These are phyloP conservation scores for Vicia faba DNA, from an alignment of 306 rosid genomes.

Conservation along the genomic window DNA sequence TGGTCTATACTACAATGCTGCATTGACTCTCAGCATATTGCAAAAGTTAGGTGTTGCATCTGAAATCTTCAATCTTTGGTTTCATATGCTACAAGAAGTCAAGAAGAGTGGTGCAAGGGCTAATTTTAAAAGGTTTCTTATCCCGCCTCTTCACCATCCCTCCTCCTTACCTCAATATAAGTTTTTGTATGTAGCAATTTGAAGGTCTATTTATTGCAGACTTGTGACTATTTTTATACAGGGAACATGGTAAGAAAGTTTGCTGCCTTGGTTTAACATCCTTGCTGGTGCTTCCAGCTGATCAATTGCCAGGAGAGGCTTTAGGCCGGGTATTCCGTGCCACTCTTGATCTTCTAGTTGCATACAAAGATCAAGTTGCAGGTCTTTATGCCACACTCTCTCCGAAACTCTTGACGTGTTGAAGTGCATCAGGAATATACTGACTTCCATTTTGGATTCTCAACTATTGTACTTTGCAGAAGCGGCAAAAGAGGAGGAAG, in stretches of 20 bases:
- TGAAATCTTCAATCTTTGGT: conserved; percentile 88
- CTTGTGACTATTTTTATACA: conserved; percentile 42
- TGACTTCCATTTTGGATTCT: conserved; percentile 10
- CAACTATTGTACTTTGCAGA: conserved; percentile 50
- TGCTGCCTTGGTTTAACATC: conserved; percentile 97
- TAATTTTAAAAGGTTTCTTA: conserved; percentile 69
- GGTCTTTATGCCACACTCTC: conserved; percentile 47
- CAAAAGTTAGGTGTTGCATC: conserved; percentile 79
- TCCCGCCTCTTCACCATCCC: background rate
- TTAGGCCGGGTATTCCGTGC: conserved; percentile 88
- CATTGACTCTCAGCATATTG: conserved; percentile 70
- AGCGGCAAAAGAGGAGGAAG: conserved; percentile 83
- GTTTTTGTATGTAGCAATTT: conserved; percentile 12
- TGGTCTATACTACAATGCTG: conserved; percentile 84
- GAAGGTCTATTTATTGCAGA: conserved; percentile 25
- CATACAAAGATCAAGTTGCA: conserved; percentile 96
- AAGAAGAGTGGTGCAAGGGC: conserved; percentile 73
- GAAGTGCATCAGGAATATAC: conserved; percentile 5
- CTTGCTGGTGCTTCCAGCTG: conserved; percentile 69
- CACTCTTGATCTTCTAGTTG: conserved; percentile 83
- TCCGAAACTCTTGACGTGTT: conserved; percentile 6
- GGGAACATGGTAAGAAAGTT: conserved; percentile 91
- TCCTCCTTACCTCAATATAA: background rate
- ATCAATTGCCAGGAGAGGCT: conserved; percentile 77
- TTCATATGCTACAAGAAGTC: conserved; percentile 84